Percentiles rank a stretch among this genome's conserved stretches.
These are phyloP conservation scores for Dissophora ornata DNA, from an alignment of 192 early-diverging fungal genomes.

Conservation along the genomic window DNA sequence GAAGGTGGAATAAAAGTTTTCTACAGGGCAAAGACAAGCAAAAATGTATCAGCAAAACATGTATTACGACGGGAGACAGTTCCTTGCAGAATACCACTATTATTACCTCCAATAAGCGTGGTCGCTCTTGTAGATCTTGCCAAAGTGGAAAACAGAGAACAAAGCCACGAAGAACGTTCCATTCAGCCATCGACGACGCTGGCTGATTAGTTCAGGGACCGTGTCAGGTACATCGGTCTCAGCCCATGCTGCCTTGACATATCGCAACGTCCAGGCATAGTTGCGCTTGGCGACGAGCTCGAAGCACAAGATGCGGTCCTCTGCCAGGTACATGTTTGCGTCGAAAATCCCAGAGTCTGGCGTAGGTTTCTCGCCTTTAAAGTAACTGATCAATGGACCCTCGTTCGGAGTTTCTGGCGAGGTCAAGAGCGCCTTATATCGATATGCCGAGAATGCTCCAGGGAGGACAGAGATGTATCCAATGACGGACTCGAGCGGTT, in stretches of 20 bases:
- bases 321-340: conserved; percentile 75
- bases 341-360: conserved; percentile 68
- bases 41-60: too few species aligned
- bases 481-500: conserved; percentile 83
- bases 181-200: conserved; percentile 86
- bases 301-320: conserved; percentile 85
- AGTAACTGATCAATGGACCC: conserved; percentile 79
- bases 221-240: conserved; percentile 84
- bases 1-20: conserved; percentile 78
- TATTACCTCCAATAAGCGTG: conserved; percentile 64
- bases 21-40: conserved; percentile 22
- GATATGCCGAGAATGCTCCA: conserved; percentile 86
- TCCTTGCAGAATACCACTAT: too few species aligned
- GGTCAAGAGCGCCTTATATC: conserved; percentile 76
- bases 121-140: conserved; percentile 72
- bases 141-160: conserved; percentile 73
- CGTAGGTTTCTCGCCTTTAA: conserved; percentile 78
- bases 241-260: conserved; percentile 77
- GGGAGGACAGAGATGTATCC: conserved; percentile 89
- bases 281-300: conserved; percentile 82
- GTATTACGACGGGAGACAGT: too few species aligned
- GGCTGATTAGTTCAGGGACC: conserved; percentile 81
- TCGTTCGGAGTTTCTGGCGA: conserved; percentile 58
- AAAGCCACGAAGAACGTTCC: conserved; percentile 83
- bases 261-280: conserved; percentile 73